Percentiles rank a stretch among this genome's conserved stretches.
Conservation (phyloP, 129 eudicot species). For the Pulicaria dysenterica region DNA sequence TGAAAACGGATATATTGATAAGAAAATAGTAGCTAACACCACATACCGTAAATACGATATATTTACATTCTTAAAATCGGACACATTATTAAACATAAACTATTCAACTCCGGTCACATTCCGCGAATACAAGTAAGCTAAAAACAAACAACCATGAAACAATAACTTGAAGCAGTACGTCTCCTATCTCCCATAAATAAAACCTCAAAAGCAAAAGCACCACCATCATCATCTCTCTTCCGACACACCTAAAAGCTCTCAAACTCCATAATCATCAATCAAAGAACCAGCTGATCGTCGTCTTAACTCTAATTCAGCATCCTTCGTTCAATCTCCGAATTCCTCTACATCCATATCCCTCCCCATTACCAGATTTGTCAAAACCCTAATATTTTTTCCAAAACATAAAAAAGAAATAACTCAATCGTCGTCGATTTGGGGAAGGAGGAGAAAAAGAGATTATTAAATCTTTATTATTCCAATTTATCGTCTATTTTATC, state of each 20-base stretch:
- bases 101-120: no score
- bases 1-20: no score
- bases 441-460: constrained; percentile 11
- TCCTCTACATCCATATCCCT: background rate
- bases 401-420: background rate
- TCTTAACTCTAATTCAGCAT: constrained; percentile 29
- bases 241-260: background rate
- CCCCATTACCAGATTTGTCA: background rate
- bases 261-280: constrained; percentile 12
- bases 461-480: constrained; percentile 1
- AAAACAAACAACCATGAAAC: no score
- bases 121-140: no score
- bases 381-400: constrained; percentile 19
- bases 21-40: no score
- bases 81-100: no score
- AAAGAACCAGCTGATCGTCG: constrained; percentile 23
- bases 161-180: no score
- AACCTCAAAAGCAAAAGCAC: background rate
- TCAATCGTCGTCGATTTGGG: constrained; percentile 21
- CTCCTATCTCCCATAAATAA: background rate
- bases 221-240: background rate
- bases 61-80: no score
- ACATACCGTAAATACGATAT: no score
- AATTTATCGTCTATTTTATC: constrained; percentile 6
- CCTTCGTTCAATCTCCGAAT: background rate